Conservation (phyloP, 257 asterid genomes). For the Solanum bulbocastanum region DNA sequence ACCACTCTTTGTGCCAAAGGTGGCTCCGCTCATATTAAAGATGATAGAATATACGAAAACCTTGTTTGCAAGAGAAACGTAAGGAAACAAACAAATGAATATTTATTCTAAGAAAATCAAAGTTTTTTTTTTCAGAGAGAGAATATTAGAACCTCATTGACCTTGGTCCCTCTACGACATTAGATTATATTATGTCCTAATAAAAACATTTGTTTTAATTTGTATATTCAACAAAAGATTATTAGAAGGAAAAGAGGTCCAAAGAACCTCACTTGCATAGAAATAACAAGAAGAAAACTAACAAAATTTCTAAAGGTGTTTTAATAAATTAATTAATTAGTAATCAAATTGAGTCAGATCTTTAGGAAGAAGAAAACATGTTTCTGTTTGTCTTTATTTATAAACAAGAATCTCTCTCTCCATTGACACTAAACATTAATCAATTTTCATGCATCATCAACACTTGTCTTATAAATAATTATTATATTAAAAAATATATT, state of each 20-base stretch:
- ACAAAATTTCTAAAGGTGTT: conserved; percentile 42
- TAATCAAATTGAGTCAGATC: conserved; percentile 48
- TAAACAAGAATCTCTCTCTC: conserved; percentile 42
- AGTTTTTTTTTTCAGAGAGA: conserved; percentile 18
- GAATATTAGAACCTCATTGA: conserved; percentile 47
- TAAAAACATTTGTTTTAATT: neutral
- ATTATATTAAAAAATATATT: neutral
- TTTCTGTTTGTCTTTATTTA: conserved; percentile 77
- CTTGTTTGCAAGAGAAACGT: neutral
- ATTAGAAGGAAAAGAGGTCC: conserved; percentile 15
- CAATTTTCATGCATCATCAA: conserved; percentile 37
- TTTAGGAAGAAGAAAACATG: conserved; percentile 52
- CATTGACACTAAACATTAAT: conserved; percentile 42
- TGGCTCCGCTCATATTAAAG: neutral
- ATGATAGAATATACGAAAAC: neutral
- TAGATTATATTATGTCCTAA: conserved; percentile 7
- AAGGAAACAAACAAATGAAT: neutral
- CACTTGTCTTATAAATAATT: conserved; percentile 18
- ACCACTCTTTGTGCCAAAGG: neutral
- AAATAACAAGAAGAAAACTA: conserved; percentile 61
- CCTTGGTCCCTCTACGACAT: conserved; percentile 43
- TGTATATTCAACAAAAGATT: neutral
- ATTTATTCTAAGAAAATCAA: conserved; percentile 9
- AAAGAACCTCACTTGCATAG: conserved; percentile 29
- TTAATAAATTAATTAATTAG: conserved; percentile 10